Evolutionary conservation across 805 yeast genomes (phyloP).

Genomic region (Cyberlindnera lachancei): DNA sequence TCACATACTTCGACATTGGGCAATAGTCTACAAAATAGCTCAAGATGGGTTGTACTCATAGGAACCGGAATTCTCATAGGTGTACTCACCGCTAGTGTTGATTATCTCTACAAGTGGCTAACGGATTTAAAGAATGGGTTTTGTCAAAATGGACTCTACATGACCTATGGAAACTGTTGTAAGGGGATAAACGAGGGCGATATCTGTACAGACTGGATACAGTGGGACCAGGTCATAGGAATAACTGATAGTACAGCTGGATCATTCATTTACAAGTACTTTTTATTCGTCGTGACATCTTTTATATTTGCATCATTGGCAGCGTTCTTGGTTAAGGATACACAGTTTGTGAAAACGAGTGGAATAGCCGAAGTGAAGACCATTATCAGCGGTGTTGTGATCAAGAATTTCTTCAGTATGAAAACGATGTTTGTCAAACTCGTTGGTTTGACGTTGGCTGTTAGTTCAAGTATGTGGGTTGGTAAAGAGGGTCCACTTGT

Average conservation of each 20-base stretch:
- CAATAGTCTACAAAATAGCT: constrained; percentile 8
- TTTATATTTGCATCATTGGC: constrained; percentile 33
- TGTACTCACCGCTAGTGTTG: constrained; percentile 39
- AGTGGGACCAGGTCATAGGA: constrained; percentile 26
- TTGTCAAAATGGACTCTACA: constrained; percentile 30
- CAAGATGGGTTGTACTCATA: constrained; percentile 41
- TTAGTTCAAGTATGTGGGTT: constrained; percentile 73
- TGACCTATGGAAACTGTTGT: constrained; percentile 27
- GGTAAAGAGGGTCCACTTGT: constrained; percentile 87
- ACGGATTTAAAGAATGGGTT: constrained; percentile 47
- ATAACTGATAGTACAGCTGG: constrained; percentile 19
- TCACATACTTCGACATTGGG: constrained; percentile 3
- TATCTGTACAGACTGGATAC: constrained; percentile 27
- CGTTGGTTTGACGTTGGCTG: constrained; percentile 52
- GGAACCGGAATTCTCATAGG: constrained; percentile 41
- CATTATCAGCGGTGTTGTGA: constrained; percentile 57
- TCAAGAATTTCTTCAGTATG: constrained; percentile 43
- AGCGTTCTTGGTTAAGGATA: constrained; percentile 20
- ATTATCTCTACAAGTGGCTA: constrained; percentile 41
- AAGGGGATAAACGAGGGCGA: constrained; percentile 19
- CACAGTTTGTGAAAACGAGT: constrained; percentile 38
- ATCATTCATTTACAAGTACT: constrained; percentile 26
- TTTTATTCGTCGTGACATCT: constrained; percentile 32
- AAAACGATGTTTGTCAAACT: constrained; percentile 48
- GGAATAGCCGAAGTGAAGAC: constrained; percentile 74